Evolutionary conservation across 441 rosid genomes (phyloP), one percentile per base, ranked within the genome.

Genomic region (Populus trichocarpa): DNA sequence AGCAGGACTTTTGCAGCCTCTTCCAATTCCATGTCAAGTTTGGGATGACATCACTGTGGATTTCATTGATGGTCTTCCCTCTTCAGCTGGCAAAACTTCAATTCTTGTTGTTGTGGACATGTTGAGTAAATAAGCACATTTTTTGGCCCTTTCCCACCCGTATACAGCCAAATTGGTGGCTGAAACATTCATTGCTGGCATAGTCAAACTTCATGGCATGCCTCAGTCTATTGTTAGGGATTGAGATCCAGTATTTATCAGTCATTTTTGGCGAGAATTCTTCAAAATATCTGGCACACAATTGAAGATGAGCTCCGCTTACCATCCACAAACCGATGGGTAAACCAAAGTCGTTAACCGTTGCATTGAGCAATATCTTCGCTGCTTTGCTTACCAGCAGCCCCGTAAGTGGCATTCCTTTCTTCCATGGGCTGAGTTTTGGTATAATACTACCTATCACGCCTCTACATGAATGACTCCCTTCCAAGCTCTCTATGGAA

Each of bases 301-400:
- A 42, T 12, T 42, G 4, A 33, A 23, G 3, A 13, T 42, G 20
- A 42, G 32, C 1, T 57, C 57, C 0, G 10, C 81, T 2, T 78
- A 78, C 16, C 73, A 81, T 7, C 81, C 79, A 0, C 35, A 81
- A 30, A 69, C 50, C 0, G 73, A 81, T 26, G 76, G 69, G 0
- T 63, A 74, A 36, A 26, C 0, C 8, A 1, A 73, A 11, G 30
- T 38, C 0, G 13, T 77, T 0, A 77, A 81, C 13, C n/a, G 10
- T 0, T 53, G 42, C n/a, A 2, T 72, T 14, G 26, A 72, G 18
- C 38, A 72, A 18, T 72, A 72, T 4, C 28, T 72, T 3, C 5
- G 0, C 0, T 53, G 42, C 2, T 72, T 72, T 4, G 16, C 13
- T 26, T 20, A 16, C 8, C 67, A 57, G 2, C 10, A 59, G 0